phyloP scores from a whole-genome alignment of 257 asterid genomes.

The Verbena officinalis region DNA sequence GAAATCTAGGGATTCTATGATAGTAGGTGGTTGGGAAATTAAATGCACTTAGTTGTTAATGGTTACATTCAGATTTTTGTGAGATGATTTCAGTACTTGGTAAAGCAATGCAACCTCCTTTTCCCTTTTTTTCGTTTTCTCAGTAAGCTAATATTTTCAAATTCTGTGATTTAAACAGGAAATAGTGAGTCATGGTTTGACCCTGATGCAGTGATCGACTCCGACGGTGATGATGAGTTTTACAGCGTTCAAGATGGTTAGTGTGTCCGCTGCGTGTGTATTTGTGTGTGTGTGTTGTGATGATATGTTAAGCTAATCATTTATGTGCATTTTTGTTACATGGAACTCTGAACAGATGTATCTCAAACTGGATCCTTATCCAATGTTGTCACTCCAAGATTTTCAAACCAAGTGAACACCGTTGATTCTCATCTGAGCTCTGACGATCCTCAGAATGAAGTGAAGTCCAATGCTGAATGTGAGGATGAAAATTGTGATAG shows the following conservation, averaged over 20 bases:
- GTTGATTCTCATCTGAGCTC: conserved; percentile 46
- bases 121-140: neutral
- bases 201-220: conserved; percentile 62
- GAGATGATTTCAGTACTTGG: neutral
- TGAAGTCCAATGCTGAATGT: conserved; percentile 31
- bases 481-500: conserved; percentile 36
- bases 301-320: neutral
- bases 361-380: conserved; percentile 86
- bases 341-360: conserved; percentile 57
- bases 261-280: conserved; percentile 17
- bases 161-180: conserved; percentile 45
- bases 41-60: neutral
- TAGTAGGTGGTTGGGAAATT: conserved; percentile 11
- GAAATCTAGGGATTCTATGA: conserved; percentile 20
- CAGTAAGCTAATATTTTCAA: neutral
- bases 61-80: neutral
- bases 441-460: conserved; percentile 46
- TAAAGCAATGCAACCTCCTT: neutral
- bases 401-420: conserved; percentile 49
- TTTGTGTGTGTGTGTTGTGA: neutral
- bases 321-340: neutral
- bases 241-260: conserved; percentile 94
- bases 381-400: conserved; percentile 76
- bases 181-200: conserved; percentile 80
- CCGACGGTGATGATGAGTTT: conserved; percentile 88